Percentiles rank a stretch among this genome's conserved stretches.
Evolutionary conservation across 106 monocot genomes (phyloP).

Genomic region (Acorus calamus): DNA sequence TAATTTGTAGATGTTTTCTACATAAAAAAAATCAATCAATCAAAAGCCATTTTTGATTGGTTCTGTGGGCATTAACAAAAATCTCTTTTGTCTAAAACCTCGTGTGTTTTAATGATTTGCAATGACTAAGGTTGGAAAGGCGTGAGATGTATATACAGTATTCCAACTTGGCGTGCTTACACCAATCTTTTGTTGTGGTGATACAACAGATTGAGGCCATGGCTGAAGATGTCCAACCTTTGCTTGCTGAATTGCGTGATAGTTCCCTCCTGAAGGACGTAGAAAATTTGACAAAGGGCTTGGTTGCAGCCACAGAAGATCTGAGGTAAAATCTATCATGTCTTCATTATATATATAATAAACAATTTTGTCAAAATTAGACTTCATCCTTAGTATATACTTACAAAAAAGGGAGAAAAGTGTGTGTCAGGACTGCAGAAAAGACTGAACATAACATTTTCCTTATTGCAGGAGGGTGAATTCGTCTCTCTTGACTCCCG

Average conservation of each 20-base stretch:
- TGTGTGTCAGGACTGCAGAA: background rate
- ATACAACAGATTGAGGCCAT: slow-evolving; percentile 77
- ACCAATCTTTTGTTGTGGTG: slow-evolving; percentile 20
- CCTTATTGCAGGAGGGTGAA: slow-evolving; percentile 43
- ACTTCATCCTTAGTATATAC: too few relatives aligned
- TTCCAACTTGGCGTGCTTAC: background rate
- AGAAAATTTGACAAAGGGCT: slow-evolving; percentile 63
- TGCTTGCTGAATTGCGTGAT: slow-evolving; percentile 72
- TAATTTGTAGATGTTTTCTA: too few relatives aligned
- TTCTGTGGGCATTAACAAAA: too few relatives aligned
- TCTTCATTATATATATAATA: background rate
- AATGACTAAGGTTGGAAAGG: too few relatives aligned
- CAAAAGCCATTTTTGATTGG: too few relatives aligned
- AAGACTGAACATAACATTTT: background rate
- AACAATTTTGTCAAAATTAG: too few relatives aligned
- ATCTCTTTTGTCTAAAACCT: too few relatives aligned
- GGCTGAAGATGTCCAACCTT: slow-evolving; percentile 72
- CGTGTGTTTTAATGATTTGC: too few relatives aligned
- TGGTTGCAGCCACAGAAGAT: slow-evolving; percentile 78
- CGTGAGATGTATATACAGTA: too few relatives aligned
- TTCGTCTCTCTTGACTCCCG: slow-evolving; percentile 50
- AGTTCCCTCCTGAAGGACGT: slow-evolving; percentile 72
- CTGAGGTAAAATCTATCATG: slow-evolving; percentile 38
- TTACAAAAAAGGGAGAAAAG: background rate
- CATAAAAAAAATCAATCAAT: too few relatives aligned